Percentiles rank a stretch among this genome's conserved stretches.
phyloP scores from a whole-genome alignment of 2,329 filamentous ascomycete species.

The Botrytis medusae region DNA sequence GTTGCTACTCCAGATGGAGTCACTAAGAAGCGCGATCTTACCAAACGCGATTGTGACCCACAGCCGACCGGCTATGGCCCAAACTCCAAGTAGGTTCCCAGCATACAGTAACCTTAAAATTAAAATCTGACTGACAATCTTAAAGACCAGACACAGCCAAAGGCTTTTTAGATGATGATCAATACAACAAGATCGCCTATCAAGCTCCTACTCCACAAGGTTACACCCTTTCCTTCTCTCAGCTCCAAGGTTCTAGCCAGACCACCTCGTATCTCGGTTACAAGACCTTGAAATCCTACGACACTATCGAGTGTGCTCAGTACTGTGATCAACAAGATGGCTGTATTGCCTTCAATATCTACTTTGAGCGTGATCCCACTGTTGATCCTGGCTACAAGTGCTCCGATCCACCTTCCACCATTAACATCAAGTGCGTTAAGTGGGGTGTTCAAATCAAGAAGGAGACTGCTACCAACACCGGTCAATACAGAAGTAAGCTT shows the following conservation, averaged over 20 bases:
- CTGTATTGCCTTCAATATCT: conserved; percentile 42
- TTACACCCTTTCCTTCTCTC: conserved; percentile 40
- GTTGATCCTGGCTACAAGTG: conserved; percentile 38
- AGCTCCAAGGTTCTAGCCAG: conserved; percentile 38
- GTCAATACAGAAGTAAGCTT: conserved; percentile 36
- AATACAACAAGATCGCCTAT: neutral
- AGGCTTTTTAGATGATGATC: neutral
- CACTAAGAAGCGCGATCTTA: neutral
- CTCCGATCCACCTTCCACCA: conserved; percentile 39
- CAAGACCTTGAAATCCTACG: conserved; percentile 37
- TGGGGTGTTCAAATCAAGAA: conserved; percentile 39
- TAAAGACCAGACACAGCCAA: conserved; percentile 10
- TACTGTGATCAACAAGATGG: conserved; percentile 37
- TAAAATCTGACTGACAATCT: neutral
- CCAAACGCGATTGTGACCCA: neutral
- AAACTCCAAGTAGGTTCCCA: neutral
- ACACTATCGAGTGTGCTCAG: conserved; percentile 36
- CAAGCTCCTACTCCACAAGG: conserved; percentile 35
- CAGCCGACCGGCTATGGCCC: conserved; percentile 12
- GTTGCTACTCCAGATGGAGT: neutral
- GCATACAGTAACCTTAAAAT: fast-evolving
- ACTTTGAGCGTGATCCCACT: conserved; percentile 41
- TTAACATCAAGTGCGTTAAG: conserved; percentile 42
- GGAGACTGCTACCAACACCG: conserved; percentile 40
- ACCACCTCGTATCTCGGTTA: conserved; percentile 37